phyloP scores from a whole-genome alignment of 2,329 filamentous ascomycete genomes.

The Amylocarpus encephaloides region DNA sequence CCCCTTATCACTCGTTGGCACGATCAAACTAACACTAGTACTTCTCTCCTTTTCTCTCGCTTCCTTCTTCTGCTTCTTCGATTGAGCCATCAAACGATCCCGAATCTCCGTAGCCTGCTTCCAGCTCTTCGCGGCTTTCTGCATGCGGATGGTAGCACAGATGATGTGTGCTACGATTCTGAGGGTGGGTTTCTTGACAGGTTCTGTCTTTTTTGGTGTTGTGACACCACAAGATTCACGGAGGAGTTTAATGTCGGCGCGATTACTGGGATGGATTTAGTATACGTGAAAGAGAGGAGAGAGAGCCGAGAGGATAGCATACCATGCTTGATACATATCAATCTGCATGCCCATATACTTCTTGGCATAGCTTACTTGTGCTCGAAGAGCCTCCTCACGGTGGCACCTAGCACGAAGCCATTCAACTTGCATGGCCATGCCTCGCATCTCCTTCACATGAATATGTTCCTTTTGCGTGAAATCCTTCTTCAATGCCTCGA shows the following conservation, averaged over 20 bases:
- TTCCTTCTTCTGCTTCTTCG: conserved; percentile 22
- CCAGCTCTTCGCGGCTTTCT: conserved; percentile 43
- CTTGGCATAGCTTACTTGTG: conserved; percentile 81
- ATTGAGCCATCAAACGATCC: conserved; percentile 24
- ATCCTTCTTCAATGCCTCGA: conserved; percentile 32
- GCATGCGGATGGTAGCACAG: conserved; percentile 45
- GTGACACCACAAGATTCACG: conserved; percentile 66
- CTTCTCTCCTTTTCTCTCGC: conserved; percentile 3
- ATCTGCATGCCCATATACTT: conserved; percentile 72
- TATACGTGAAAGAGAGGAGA: neutral
- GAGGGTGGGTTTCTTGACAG: conserved; percentile 29
- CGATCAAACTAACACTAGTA: neutral
- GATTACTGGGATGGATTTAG: conserved; percentile 59
- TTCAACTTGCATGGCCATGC: conserved; percentile 81
- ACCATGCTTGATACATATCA: conserved; percentile 85
- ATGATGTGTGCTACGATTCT: conserved; percentile 43
- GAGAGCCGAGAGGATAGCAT: conserved; percentile 38
- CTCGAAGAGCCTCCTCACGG: conserved; percentile 73
- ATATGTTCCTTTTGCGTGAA: conserved; percentile 46
- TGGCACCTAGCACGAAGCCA: conserved; percentile 79
- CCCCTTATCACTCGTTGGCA: neutral
- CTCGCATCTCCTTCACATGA: conserved; percentile 71
- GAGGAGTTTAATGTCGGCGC: conserved; percentile 81
- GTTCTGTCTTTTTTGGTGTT: conserved; percentile 12
- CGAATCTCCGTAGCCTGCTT: conserved; percentile 42